Conservation (phyloP, 2,329 filamentous ascomycete genomes). For the Ophiostoma sp. region DNA sequence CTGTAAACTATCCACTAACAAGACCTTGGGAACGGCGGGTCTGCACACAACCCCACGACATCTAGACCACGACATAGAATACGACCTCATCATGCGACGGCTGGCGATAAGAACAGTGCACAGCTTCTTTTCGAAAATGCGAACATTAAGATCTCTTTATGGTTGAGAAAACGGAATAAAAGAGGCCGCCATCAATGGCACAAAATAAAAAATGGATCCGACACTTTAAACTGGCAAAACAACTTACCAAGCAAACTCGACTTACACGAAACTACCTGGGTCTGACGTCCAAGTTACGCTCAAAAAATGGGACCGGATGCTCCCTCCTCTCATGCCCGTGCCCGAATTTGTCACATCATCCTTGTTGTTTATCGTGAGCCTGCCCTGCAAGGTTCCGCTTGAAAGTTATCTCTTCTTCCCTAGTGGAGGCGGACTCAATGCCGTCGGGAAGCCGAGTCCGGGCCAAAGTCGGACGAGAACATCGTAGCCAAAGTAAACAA, state of each 20-base stretch:
- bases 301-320: background rate
- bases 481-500: too few species aligned
- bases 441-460: background rate
- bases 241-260: background rate
- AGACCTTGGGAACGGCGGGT: background rate
- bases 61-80: background rate
- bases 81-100: background rate
- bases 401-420: background rate
- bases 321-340: background rate
- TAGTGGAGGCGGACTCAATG: background rate
- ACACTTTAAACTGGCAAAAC: background rate
- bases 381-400: background rate
- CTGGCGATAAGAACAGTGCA: too few species aligned
- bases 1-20: background rate
- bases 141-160: background rate
- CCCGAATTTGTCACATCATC: background rate
- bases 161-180: background rate
- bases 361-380: background rate
- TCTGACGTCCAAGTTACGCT: background rate
- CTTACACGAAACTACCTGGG: background rate
- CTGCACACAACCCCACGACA: background rate
- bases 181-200: background rate
- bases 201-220: background rate
- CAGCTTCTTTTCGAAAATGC: background rate
- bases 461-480: background rate